Evolutionary conservation across 108 stramenopile species (phyloP), one percentile per base, ranked within the genome.

Genomic region (Seminavis robusta): DNA sequence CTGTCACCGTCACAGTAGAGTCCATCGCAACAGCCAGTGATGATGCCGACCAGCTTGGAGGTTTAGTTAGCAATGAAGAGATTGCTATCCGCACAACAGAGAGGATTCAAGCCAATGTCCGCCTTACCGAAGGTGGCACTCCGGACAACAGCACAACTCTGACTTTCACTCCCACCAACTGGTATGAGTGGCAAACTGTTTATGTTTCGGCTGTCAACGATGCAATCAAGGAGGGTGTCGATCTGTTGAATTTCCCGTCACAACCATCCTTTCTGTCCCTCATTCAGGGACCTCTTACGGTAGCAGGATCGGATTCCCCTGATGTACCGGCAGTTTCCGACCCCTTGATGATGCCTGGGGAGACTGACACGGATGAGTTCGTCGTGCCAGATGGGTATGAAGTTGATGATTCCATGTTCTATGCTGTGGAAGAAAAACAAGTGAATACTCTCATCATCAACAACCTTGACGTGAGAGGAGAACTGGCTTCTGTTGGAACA

Each of bases 181-280:
- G 71, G 71, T 40, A 28, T 33, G 19, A 52, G 29, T 21, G 38
- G 32, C 36, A 52, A 6, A 38, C 47, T 1, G 49, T 72, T 0
- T 11, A 21, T 17, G 71, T 72, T 44, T 27, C 64, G 6, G 71
- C 71, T 47, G 45, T 52, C n/a, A 55, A 72, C 27, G 71, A 72
- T 39, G 28, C 46, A 8, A 41, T 55, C 4, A 64, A 65, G 29
- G 71, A 72, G 32, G 71, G 71, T 11, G 71, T 72, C 15, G 64
- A 72, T 33, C 53, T 57, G 26, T 40, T 72, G 1, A 44, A 53
- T 28, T 72, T 72, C 37, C 54, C 71, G 16, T 65, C 63, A n/a
- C 63, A 72, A 51, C 71, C 71, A 26, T 65, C 71, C 15, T 42
- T 61, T 56, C 29, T 70, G 31, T 51, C 55, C 19, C 52, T 43